Evolutionary conservation across 495 filamentous ascomycete species (phyloP), one percentile per base, ranked within the genome.

Genomic region (Neurospora terricola): DNA sequence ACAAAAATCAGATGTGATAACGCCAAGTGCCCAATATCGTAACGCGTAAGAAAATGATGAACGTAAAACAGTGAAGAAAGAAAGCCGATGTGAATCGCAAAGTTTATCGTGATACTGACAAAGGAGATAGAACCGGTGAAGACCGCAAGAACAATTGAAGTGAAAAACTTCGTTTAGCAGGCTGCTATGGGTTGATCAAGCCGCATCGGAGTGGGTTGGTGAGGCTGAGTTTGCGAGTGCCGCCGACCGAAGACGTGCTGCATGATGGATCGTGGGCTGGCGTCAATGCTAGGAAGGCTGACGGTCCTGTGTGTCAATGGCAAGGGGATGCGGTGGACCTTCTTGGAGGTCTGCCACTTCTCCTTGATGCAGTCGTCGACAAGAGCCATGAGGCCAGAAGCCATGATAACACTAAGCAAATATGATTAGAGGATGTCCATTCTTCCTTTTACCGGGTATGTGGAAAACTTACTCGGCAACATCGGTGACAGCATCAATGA

Each of bases 331-430:
- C 87, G 89, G 54, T 87, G 86, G 68, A 83, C 81, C 78, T 89
- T 88, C 79, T 89, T 89, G 27, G 54, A 66, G 30, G 87, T 82
- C 78, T 93, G 90, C 87, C 92, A 96, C 71, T 89, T 89, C 69
- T 90, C 87, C 80, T 91, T 91, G 83, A 97, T 95, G 82, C 91
- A 92, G 82, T 99, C 95, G 77, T 99, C 96, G 73, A 97, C 91
- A 62, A 99, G 89, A 8, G 92, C 90, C 68, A 96, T 92, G 77
- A 99, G 86, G 45, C 95, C 96, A 69, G 94, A 95, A 30, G 94
- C 90, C 72, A 99, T 89, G 77, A 98, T 91, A 74, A 94, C 91
- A 78, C 94, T 97, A 72, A 37, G 70, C 72, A 66, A 12, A 36
- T 21, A 27, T 14, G 77, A 43, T 80, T 73, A 80, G 76, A 43